phyloP scores from a whole-genome alignment of 148 eudicot species.

The Chenopodium quinoa region DNA sequence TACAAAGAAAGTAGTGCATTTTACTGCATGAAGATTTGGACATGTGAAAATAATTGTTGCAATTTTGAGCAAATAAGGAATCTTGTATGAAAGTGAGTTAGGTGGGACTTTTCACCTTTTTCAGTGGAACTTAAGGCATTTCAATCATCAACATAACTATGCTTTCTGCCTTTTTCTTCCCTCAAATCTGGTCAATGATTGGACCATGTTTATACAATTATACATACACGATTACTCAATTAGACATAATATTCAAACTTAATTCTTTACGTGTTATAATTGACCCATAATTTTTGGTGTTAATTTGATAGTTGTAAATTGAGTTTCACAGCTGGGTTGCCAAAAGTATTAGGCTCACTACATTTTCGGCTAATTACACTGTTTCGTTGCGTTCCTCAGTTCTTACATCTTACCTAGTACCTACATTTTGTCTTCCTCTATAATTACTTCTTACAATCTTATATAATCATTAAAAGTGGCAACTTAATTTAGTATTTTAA shows the following conservation, averaged over 20 bases:
- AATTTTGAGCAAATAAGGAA: not conserved
- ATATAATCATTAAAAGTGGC: no score
- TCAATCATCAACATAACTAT: not conserved
- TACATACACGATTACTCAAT: no score
- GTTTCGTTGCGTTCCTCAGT: no score
- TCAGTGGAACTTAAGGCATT: not conserved
- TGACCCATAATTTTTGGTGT: not conserved
- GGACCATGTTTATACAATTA: not conserved
- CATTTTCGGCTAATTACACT: no score
- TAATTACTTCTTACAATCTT: no score
- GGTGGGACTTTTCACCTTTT: not conserved
- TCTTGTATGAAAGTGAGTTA: not conserved
- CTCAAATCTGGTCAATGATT: not conserved
- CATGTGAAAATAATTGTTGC: not conserved
- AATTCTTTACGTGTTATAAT: not conserved
- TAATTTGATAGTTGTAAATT: no score
- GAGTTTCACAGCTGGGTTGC: no score
- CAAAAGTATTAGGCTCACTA: no score
- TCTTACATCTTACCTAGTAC: no score
- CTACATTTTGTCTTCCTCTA: no score
- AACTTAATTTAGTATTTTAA: no score
- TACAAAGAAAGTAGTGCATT: no score
- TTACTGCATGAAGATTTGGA: not conserved
- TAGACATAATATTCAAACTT: not conserved
- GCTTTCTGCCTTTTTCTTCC: not conserved